Evolutionary conservation across 352 stramenopile species (phyloP).

Genomic region (Pythium utonaiense): DNA sequence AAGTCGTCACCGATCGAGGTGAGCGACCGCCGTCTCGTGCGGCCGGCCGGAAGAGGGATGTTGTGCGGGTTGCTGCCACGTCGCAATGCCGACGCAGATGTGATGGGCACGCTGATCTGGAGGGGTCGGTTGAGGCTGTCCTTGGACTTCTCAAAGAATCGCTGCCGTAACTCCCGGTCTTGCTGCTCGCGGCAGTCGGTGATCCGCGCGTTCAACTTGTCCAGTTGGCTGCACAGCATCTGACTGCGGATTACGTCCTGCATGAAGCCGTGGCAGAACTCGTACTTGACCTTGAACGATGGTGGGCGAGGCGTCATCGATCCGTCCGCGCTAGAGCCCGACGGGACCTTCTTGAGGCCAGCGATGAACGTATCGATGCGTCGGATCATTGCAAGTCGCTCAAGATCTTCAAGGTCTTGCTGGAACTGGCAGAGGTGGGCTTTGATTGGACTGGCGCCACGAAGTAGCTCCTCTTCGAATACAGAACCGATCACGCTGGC

Average conservation of each 20-base stretch:
- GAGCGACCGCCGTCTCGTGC: slow-evolving; percentile 30
- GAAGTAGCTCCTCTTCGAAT: slow-evolving; percentile 77
- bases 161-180: slow-evolving; percentile 67
- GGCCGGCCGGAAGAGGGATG: slow-evolving; percentile 10
- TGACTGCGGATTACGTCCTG: slow-evolving; percentile 76
- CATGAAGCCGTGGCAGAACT: slow-evolving; percentile 87
- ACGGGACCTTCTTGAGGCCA: slow-evolving; percentile 33
- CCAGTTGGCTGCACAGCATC: slow-evolving; percentile 76
- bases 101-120: slow-evolving; percentile 30
- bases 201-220: slow-evolving; percentile 74
- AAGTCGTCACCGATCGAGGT: slow-evolving; percentile 31
- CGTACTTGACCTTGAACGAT: slow-evolving; percentile 73
- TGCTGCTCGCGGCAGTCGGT: slow-evolving; percentile 71
- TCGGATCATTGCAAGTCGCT: slow-evolving; percentile 74
- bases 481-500: slow-evolving; percentile 70
- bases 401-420: slow-evolving; percentile 68
- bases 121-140: slow-evolving; percentile 43
- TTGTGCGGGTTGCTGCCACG: slow-evolving; percentile 25
- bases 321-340: neutral
- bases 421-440: slow-evolving; percentile 62
- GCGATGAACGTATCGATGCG: slow-evolving; percentile 76
- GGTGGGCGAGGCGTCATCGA: neutral
- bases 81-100: neutral
- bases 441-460: slow-evolving; percentile 64
- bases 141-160: slow-evolving; percentile 75